Evolutionary conservation across 75 land plant species (phyloP), one percentile per base, ranked within the genome.

Genomic region (Azolla pinnata): DNA sequence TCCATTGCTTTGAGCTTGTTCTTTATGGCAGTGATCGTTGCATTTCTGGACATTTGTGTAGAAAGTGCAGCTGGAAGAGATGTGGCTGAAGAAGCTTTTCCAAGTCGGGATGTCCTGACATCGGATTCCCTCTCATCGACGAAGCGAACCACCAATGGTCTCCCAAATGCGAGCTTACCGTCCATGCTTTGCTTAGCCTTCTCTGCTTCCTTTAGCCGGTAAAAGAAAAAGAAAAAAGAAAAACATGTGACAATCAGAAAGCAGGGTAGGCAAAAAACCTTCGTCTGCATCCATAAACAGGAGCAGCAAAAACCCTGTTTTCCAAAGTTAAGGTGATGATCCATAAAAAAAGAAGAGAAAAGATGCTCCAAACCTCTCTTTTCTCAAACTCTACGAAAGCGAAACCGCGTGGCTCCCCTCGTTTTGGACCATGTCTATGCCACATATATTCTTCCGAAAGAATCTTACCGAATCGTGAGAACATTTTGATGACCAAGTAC

Each of bases 181-280:
- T 85, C 64, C 85, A 85, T 81, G 50, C 75, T 63, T 45, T 60
- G 74, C 52, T 75, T 85, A 25, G 85, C 88, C 54, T 72, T 47
- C 65, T 72, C 56, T 44, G 88, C 88, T 70, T 85, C 88, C 88
- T 85, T n/a, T n/a, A n/a, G n/a, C n/a, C n/a, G n/a, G n/a, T n/a
- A n/a, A n/a, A n/a, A n/a, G n/a, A n/a, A 82, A 76, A 67, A 70
- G 23, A 29, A 60, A 25, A 38, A 40, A 8, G 21, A 12, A 2
- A 46, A 77, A 69, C 76, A 79, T 78, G 71, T 78, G 60, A 75
- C 47, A n/a, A 9, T 31, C 31, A 50, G 63, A 68, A 56, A 38
- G 30, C 51, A 16, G 25, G 63, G 71, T 18, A 29, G 24, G 30
- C 49, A 33, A 68, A 32, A 38, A 25, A 29, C 31, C 46, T 38